A percentile compares a stretch with the other conserved stretches of the same genome.
These are phyloP conservation scores for Odonthalia washingtoniensis DNA, from an alignment of 31 red algal species.

Conservation along the genomic window DNA sequence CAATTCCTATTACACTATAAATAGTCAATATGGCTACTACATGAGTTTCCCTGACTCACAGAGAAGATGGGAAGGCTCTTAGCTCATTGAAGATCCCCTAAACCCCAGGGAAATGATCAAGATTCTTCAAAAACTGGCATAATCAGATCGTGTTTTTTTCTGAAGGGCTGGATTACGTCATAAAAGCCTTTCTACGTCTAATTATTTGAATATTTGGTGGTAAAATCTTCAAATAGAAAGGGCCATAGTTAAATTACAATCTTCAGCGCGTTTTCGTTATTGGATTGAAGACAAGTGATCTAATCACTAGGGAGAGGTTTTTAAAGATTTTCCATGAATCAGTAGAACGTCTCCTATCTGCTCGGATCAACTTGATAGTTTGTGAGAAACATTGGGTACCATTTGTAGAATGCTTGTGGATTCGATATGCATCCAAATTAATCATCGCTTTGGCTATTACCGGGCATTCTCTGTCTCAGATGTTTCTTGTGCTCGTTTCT, in stretches of 20 bases:
- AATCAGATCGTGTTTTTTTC: conserved; percentile 68
- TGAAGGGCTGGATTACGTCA: conserved; percentile 53
- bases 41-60: conserved; percentile 69
- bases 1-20: no score
- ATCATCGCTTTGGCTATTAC: conserved; percentile 60
- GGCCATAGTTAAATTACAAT: conserved; percentile 65
- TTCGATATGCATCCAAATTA: conserved; percentile 85
- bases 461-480: background rate
- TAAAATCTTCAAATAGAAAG: conserved; percentile 20
- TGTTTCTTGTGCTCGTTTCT: background rate
- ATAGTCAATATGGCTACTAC: conserved; percentile 41
- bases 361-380: no score
- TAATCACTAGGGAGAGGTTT: no score
- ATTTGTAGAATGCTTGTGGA: conserved; percentile 89
- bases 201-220: conserved; percentile 79
- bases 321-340: no score
- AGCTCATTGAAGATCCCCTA: conserved; percentile 60
- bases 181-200: conserved; percentile 73
- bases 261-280: conserved; percentile 88
- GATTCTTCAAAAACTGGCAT: conserved; percentile 76
- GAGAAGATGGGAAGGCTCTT: background rate
- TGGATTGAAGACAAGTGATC: conserved; percentile 84
- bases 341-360: no score
- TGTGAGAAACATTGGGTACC: no score
- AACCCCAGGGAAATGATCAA: conserved; percentile 85